Conservation (phyloP, 1,284 basidiomycete genomes). For the Flammula alnicola region DNA sequence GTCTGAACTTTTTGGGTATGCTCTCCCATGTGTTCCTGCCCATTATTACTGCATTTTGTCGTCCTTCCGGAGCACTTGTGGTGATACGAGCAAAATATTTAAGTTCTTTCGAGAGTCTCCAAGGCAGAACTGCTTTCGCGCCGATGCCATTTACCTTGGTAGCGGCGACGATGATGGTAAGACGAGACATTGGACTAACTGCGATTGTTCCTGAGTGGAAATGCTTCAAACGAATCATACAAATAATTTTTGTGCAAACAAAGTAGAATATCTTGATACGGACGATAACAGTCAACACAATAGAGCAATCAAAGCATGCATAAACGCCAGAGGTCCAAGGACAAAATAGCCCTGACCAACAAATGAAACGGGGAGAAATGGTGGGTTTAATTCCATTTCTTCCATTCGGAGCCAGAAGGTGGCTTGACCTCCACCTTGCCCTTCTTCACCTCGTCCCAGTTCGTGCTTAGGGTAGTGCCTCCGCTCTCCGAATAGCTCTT, state of each 20-base stretch:
- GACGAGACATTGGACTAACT: constrained; percentile 49
- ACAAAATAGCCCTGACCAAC: constrained; percentile 1
- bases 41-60: constrained; percentile 89
- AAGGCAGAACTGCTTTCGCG: constrained; percentile 77
- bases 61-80: constrained; percentile 57
- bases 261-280: too few species aligned
- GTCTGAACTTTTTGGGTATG: constrained; percentile 89
- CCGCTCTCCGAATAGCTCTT: constrained; percentile 94
- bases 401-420: constrained; percentile 82
- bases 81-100: constrained; percentile 91
- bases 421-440: constrained; percentile 74
- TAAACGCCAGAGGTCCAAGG: constrained; percentile 1
- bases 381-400: constrained; percentile 62
- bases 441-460: constrained; percentile 88
- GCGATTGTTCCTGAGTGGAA: too few species aligned
- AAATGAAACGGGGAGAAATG: constrained; percentile 5
- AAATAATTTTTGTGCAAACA: too few species aligned
- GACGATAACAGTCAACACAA: constrained; percentile 8
- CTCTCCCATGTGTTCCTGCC: constrained; percentile 98
- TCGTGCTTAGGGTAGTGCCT: constrained; percentile 91
- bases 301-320: constrained; percentile 13
- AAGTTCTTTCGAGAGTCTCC: constrained; percentile 91
- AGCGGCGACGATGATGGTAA: constrained; percentile 94
- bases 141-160: constrained; percentile 92
- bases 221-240: too few species aligned